phyloP scores from a whole-genome alignment of 192 early-diverging fungal genomes.

The Linnemannia exigua region DNA sequence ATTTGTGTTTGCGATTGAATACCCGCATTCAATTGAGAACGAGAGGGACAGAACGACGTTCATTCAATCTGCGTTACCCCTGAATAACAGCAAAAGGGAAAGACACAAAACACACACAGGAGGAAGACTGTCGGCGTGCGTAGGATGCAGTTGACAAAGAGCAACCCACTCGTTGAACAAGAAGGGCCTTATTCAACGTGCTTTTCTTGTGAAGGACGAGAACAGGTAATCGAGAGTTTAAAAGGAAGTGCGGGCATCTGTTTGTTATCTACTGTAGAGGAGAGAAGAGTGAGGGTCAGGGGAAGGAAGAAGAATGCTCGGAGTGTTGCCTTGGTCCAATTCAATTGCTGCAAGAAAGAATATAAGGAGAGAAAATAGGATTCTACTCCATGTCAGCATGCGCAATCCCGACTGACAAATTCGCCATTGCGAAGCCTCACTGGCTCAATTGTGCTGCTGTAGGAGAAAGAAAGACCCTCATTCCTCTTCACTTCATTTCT shows the following conservation, averaged over 20 bases:
- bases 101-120: background rate
- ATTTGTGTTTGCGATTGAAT: background rate
- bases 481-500: background rate
- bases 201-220: background rate
- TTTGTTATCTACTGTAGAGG: background rate
- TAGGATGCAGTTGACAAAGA: background rate
- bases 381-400: background rate
- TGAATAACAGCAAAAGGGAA: background rate
- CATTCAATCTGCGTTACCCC: background rate
- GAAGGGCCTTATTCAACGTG: background rate
- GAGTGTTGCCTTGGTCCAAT: background rate
- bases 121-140: background rate
- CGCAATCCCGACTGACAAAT: constrained; percentile 29
- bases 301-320: background rate
- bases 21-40: background rate
- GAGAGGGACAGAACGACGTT: background rate
- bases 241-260: background rate
- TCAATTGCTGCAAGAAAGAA: background rate
- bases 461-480: background rate
- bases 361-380: background rate
- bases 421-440: constrained; percentile 22
- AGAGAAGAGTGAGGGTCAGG: background rate
- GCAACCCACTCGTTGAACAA: background rate
- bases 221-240: background rate
- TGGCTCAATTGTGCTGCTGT: background rate